Conservation (phyloP, 306 rosid genomes). For the Vachellia collinsii region DNA sequence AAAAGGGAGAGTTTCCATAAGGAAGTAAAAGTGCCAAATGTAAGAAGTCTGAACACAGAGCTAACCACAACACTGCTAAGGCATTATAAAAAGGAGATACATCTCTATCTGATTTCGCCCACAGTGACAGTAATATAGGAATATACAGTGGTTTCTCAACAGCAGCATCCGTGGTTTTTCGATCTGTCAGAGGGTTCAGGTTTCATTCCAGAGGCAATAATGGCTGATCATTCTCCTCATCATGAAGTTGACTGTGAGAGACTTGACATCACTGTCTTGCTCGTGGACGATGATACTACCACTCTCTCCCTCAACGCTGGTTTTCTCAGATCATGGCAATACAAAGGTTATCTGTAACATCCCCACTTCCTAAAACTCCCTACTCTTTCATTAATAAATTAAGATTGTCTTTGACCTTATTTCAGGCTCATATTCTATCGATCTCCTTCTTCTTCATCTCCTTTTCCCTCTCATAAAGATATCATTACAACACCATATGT, state of each 20-base stretch:
- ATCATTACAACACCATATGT: not conserved
- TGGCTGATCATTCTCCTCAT: not conserved
- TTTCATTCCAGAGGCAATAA: conserved; percentile 8
- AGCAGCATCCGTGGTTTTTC: not conserved
- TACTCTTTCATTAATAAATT: not conserved
- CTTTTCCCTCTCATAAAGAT: not conserved
- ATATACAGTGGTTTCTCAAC: not conserved
- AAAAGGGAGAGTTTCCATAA: conserved; percentile 18
- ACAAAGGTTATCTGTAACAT: conserved; percentile 43
- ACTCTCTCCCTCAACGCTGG: conserved; percentile 50
- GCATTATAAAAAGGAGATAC: conserved; percentile 14
- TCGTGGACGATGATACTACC: conserved; percentile 68
- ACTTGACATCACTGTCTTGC: conserved; percentile 46
- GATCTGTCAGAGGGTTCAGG: not conserved
- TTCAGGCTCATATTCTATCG: not conserved
- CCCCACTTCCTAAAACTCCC: not conserved
- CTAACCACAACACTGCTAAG: not conserved
- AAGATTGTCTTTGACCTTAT: not conserved
- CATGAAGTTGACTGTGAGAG: conserved; percentile 45
- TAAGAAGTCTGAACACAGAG: not conserved
- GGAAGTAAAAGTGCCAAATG: conserved; percentile 25
- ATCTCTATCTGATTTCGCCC: not conserved
- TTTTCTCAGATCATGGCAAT: conserved; percentile 55
- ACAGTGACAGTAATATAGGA: not conserved
- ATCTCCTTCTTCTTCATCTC: not conserved